phyloP scores from a whole-genome alignment of 257 asterid species.

The Linderniella brevidens region DNA sequence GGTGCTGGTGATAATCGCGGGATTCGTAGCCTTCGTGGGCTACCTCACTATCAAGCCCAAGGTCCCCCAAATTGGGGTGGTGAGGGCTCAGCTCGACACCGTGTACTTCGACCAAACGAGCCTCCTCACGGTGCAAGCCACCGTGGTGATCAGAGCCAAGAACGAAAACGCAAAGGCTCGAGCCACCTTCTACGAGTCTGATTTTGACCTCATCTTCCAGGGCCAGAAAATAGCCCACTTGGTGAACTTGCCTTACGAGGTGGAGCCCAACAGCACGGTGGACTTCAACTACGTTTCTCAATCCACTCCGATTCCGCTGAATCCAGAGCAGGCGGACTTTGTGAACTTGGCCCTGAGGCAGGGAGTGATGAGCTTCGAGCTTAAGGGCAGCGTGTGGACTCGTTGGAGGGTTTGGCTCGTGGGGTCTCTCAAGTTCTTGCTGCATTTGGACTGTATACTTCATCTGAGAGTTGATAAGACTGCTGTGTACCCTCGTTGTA shows the following conservation, averaged over 20 bases:
- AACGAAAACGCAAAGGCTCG: constrained; percentile 44
- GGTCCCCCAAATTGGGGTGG: constrained; percentile 38
- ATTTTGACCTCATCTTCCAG: constrained; percentile 27
- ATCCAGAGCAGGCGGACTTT: constrained; percentile 25
- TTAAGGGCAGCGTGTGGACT: constrained; percentile 46
- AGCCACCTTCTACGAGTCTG: constrained; percentile 30
- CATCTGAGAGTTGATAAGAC: constrained; percentile 28
- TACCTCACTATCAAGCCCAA: constrained; percentile 46
- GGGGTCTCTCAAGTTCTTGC: constrained; percentile 55
- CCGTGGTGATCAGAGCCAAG: constrained; percentile 28
- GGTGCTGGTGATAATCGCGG: constrained; percentile 43
- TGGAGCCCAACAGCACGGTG: constrained; percentile 23
- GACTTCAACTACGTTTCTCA: constrained; percentile 29
- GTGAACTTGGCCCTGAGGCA: constrained; percentile 19
- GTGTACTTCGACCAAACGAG: constrained; percentile 39
- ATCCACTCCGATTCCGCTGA: constrained; percentile 46
- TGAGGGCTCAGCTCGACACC: constrained; percentile 40
- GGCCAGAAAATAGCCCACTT: constrained; percentile 29
- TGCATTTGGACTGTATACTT: constrained; percentile 47
- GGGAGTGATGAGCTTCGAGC: constrained; percentile 19
- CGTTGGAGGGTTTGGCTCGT: constrained; percentile 56
- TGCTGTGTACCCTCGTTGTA: constrained; percentile 36
- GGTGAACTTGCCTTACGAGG: constrained; percentile 22
- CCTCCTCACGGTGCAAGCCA: constrained; percentile 30
- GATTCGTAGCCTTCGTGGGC: constrained; percentile 42